Base-by-base conservation (phyloP, 2,329 filamentous ascomycete species). In the Sporothrix brunneoviolacea region DNA sequence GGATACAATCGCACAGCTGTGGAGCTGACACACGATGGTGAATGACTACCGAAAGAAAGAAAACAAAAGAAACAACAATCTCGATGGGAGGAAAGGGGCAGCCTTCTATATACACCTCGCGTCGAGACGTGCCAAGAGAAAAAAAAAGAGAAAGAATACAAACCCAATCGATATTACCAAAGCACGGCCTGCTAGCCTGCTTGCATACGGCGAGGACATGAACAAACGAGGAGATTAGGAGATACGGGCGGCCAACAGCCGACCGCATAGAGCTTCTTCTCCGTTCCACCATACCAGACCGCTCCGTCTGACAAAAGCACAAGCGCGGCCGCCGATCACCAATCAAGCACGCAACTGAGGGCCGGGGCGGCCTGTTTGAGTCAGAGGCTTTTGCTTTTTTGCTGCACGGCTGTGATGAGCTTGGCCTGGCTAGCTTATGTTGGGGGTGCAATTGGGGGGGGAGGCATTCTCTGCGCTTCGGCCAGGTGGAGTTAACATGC, bases 241-340 rank as follows among this genome's bases (percentile, higher is more conserved):
- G 43, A 28, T 32, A 36, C n/a, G 42, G 39, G 9, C 22, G n/a
- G 22, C 18, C n/a, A 45, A 36, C 21, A 21, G 18, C 24, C 18
- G 24, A 12, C 18, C 36, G n/a, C n/a, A n/a, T n/a, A n/a, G n/a
- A n/a, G n/a, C n/a, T n/a, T n/a, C n/a, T n/a, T n/a, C n/a, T n/a
- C n/a, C n/a, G n/a, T n/a, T n/a, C n/a, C n/a, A n/a, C n/a, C n/a
- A n/a, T n/a, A n/a, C n/a, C n/a, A n/a, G n/a, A n/a, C n/a, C n/a
- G n/a, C n/a, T n/a, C 24, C 15, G 45, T 48, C 45, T 48, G 45
- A 48, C 35, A 40, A 48, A 39, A 32, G 36, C 36, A 19, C n/a
- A n/a, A n/a, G n/a, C n/a, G n/a, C n/a, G n/a, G 27, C 35, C 24
- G 35, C 12, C 24, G 10, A 30, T 13, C 45, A 48, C 24, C 33